Evolutionary conservation across 129 eudicot species (phyloP).

Genomic region (Escallonia rubra): DNA sequence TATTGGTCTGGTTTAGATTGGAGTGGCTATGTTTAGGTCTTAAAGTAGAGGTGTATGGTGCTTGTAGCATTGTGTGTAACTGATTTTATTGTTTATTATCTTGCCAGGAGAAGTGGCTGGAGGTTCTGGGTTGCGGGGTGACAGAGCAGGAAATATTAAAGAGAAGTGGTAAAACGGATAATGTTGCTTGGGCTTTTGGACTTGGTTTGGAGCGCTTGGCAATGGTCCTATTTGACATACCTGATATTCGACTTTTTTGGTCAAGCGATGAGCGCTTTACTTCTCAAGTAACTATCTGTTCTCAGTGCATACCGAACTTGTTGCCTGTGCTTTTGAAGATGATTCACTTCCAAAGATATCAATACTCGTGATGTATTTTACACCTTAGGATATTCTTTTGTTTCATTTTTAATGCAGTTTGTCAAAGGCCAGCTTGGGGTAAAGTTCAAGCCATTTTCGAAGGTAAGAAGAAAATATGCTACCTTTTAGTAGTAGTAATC

Average conservation of each 20-base stretch:
- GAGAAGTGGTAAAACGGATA: slow-evolving; percentile 62
- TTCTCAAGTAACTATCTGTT: slow-evolving; percentile 57
- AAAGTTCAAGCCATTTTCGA: slow-evolving; percentile 80
- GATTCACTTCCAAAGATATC: background rate
- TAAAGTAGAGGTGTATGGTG: background rate
- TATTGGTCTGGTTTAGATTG: background rate
- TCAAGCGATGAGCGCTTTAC: slow-evolving; percentile 81
- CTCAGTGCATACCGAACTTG: background rate
- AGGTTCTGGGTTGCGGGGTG: slow-evolving; percentile 97
- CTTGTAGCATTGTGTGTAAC: background rate
- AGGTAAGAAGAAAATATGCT: slow-evolving; percentile 31
- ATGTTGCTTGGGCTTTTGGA: slow-evolving; percentile 98
- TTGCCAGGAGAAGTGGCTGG: slow-evolving; percentile 85
- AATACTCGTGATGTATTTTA: background rate
- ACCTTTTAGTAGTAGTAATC: too few species aligned
- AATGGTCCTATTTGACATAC: slow-evolving; percentile 83
- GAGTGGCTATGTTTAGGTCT: background rate
- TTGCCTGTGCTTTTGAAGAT: background rate
- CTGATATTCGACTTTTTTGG: slow-evolving; percentile 94
- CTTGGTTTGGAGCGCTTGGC: slow-evolving; percentile 97
- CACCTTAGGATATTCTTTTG: slow-evolving; percentile 7
- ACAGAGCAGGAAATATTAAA: slow-evolving; percentile 88
- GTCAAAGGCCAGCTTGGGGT: slow-evolving; percentile 73
- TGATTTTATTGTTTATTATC: background rate
- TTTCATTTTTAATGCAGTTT: slow-evolving; percentile 45